These are phyloP conservation scores for Fomitopsis pulvina DNA, from an alignment of 768 basidiomycete genomes.

Conservation along the genomic window DNA sequence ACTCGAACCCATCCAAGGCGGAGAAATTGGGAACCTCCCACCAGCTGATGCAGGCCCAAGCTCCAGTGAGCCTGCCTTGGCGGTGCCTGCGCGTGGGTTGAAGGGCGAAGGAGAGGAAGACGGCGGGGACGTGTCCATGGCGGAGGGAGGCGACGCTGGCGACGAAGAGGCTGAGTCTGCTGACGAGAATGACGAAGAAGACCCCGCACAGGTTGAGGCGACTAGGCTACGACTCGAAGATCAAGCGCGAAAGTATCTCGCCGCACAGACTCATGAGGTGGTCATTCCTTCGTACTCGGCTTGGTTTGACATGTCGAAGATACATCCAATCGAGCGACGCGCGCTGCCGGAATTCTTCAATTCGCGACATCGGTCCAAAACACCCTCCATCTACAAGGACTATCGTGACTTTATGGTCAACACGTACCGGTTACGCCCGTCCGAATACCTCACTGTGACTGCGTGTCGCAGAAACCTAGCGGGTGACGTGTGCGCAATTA, in stretches of 20 bases:
- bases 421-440: conserved; percentile 89
- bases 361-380: conserved; percentile 89
- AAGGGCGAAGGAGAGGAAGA: conserved; percentile 56
- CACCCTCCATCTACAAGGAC: conserved; percentile 96
- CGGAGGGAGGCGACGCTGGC: conserved; percentile 68
- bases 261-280: conserved; percentile 94
- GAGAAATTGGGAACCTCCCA: conserved; percentile 70
- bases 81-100: conserved; percentile 28
- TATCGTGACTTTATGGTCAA: conserved; percentile 99
- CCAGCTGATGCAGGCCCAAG: conserved; percentile 28
- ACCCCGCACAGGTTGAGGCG: conserved; percentile 77
- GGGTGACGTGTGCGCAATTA: conserved; percentile 96
- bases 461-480: conserved; percentile 94
- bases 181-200: conserved; percentile 82
- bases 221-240: conserved; percentile 75
- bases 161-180: conserved; percentile 75
- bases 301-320: conserved; percentile 95
- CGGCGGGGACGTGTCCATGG: conserved; percentile 75
- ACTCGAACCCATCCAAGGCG: conserved; percentile 74
- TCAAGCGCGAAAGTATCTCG: conserved; percentile 90
- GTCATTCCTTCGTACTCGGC: conserved; percentile 96
- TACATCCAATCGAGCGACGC: conserved; percentile 87
- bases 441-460: conserved; percentile 95
- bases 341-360: conserved; percentile 98
- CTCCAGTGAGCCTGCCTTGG: conserved; percentile 27